A percentile compares a stretch with the other conserved stretches of the same genome.
Evolutionary conservation across 768 basidiomycete genomes (phyloP).

Genomic region (Pleurotus giganteus): DNA sequence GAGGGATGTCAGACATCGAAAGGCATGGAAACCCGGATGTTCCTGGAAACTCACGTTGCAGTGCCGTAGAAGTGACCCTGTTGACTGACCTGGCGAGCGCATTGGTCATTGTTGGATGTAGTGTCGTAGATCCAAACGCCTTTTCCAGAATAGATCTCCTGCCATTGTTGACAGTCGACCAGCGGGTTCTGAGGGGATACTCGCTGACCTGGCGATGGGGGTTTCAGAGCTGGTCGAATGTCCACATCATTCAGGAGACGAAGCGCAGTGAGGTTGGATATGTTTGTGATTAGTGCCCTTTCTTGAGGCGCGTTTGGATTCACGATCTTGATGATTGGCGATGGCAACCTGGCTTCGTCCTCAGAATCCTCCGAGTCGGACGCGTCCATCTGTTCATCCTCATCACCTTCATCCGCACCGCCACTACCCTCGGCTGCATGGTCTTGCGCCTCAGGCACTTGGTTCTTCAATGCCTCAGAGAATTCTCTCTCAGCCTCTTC

Average conservation of each 20-base stretch:
- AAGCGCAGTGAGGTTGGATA: slow-evolving; percentile 66
- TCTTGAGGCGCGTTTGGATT: slow-evolving; percentile 41
- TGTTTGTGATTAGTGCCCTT: slow-evolving; percentile 38
- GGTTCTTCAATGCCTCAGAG: slow-evolving; percentile 25
- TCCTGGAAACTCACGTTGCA: slow-evolving; percentile 57
- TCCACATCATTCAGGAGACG: slow-evolving; percentile 73
- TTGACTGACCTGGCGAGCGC: slow-evolving; percentile 63
- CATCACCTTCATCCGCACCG: slow-evolving; percentile 25
- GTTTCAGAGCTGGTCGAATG: slow-evolving; percentile 51
- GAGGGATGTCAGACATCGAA: not conserved
- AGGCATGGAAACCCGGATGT: too few relatives aligned
- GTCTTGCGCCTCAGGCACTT: slow-evolving; percentile 1
- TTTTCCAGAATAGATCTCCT: slow-evolving; percentile 70
- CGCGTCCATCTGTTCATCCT: slow-evolving; percentile 21
- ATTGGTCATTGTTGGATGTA: slow-evolving; percentile 63
- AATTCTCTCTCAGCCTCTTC: slow-evolving; percentile 71
- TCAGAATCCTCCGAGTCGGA: slow-evolving; percentile 33
- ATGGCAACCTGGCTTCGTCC: slow-evolving; percentile 22
- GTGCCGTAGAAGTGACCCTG: slow-evolving; percentile 68
- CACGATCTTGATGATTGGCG: slow-evolving; percentile 49
- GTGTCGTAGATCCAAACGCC: slow-evolving; percentile 76
- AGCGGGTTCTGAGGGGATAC: slow-evolving; percentile 54
- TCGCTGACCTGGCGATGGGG: slow-evolving; percentile 42
- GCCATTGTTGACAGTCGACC: slow-evolving; percentile 61
- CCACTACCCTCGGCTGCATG: slow-evolving; percentile 12